Conservation (phyloP, 805 yeast species). For the Saccharomycopsis sp. region DNA sequence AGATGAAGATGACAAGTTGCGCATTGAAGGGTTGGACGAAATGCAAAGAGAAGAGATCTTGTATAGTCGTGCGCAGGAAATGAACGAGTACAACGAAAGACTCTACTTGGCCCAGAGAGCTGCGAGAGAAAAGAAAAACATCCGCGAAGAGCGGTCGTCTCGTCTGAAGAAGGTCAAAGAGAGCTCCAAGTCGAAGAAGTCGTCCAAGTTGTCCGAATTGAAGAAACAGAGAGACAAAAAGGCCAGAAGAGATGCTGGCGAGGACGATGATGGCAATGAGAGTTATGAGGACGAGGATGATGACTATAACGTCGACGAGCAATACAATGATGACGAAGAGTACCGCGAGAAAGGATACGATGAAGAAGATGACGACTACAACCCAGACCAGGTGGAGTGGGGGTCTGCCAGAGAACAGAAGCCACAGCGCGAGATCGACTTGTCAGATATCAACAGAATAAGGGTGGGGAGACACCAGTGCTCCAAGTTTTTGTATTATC, state of each 20-base stretch:
- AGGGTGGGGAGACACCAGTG: conserved; percentile 74
- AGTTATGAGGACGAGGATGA: conserved; percentile 20
- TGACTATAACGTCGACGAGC: conserved; percentile 14
- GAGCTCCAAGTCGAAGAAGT: conserved; percentile 31
- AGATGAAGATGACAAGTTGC: conserved; percentile 67
- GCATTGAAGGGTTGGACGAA: conserved; percentile 71
- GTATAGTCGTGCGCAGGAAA: conserved; percentile 87
- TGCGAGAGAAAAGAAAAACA: conserved; percentile 34
- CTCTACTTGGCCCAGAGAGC: conserved; percentile 79
- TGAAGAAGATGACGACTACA: conserved; percentile 35
- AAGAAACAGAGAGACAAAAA: conserved; percentile 69
- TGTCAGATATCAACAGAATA: conserved; percentile 63
- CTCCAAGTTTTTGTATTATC: conserved; percentile 71
- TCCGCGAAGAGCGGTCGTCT: conserved; percentile 37
- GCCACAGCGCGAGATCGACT: conserved; percentile 25
- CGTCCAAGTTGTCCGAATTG: conserved; percentile 60
- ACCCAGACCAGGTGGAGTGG: conserved; percentile 43
- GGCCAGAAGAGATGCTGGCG: conserved; percentile 35
- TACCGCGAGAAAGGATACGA: conserved; percentile 26
- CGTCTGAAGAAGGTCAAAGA: conserved; percentile 29
- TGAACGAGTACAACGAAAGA: conserved; percentile 83
- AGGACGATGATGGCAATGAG: conserved; percentile 42
- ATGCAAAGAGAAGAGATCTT: conserved; percentile 85
- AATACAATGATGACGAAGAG: conserved; percentile 23
- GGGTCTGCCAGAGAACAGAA: conserved; percentile 23